phyloP scores from a whole-genome alignment of 2,329 filamentous ascomycete species.

The Neofusicoccum cordaticola region DNA sequence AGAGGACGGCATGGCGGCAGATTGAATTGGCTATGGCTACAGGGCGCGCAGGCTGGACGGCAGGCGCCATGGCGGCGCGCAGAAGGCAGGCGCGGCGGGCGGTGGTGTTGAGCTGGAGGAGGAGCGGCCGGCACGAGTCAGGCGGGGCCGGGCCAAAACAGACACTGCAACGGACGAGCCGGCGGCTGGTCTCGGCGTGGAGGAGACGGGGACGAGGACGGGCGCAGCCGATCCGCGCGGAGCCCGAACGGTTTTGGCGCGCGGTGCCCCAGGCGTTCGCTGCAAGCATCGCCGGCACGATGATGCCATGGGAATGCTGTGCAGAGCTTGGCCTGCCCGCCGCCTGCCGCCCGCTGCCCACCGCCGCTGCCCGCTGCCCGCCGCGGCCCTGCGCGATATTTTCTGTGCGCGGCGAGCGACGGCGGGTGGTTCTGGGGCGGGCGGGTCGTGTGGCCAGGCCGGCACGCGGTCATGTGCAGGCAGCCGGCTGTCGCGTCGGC shows the following conservation, averaged over 20 bases:
- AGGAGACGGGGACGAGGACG: background rate
- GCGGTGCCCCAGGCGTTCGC: background rate
- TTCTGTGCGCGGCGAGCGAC: no score
- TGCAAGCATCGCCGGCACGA: background rate
- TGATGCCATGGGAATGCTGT: constrained; percentile 9
- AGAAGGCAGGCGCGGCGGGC: background rate
- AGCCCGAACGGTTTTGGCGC: background rate
- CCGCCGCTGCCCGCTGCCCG: no score
- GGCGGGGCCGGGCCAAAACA: background rate
- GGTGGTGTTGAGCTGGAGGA: background rate
- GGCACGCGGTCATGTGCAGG: background rate
- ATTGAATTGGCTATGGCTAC: background rate
- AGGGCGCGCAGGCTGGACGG: background rate
- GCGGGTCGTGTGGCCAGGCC: background rate
- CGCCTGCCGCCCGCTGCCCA: no score
- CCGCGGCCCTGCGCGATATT: background rate
- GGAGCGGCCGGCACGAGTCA: background rate
- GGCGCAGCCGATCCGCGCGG: background rate
- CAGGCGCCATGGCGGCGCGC: background rate
- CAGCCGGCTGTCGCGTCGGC: background rate
- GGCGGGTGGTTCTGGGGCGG: background rate
- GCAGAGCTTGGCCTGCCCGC: background rate
- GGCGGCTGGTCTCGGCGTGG: background rate
- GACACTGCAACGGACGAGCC: background rate
- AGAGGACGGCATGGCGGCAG: background rate